Evolutionary conservation across 805 yeast genomes (phyloP), one percentile per base, ranked within the genome.

Genomic region (Wickerhamomyces subpelliculosus): DNA sequence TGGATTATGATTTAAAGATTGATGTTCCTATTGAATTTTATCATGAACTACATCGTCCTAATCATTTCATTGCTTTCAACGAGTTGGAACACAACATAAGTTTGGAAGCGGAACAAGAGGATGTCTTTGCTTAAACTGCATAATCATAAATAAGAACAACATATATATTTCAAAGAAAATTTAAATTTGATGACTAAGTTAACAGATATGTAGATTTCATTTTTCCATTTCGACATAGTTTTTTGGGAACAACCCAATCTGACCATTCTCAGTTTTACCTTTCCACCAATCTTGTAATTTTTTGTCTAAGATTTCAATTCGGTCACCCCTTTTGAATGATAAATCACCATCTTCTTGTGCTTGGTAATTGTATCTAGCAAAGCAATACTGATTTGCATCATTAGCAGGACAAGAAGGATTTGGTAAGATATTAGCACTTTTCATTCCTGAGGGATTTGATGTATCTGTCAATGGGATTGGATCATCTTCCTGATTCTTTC

Each of bases 21-120:
- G 96, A 85, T 52, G 64, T 78, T 14, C 99, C 99, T 3, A 49
- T 82, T 27, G 76, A 84, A 7, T 93, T 81, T 54, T 93, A 87
- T 60, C 82, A 86, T 54, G 95, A 84, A 49, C 55, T 76, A 26
- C 98, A 93, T 54, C 79, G 98, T 34, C 93, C 96, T 2, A 69
- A 78, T 23, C 98, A 93, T 60, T 93, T 93, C 62, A 66, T 77
- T 35, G 72, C 79, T 6, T 87, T 90, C 55, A 75, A 70, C 39
- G 84, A 78, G 42, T 57, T 84, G 34, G 87, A 80, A 39, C 77
- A 71, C 16, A 61, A 58, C 8, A 62, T 43, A 11, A 75, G 64
- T 14, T 51, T 76, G 36, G 88, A 81, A 52, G 84, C 84, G 9
- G 83, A 75, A 26, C 80, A 75, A 57, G 80, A 78, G 45, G 80